Evolutionary conservation across 208 protist species (phyloP), one percentile per base, ranked within the genome.

Genomic region (Wallacemonas sp.): DNA sequence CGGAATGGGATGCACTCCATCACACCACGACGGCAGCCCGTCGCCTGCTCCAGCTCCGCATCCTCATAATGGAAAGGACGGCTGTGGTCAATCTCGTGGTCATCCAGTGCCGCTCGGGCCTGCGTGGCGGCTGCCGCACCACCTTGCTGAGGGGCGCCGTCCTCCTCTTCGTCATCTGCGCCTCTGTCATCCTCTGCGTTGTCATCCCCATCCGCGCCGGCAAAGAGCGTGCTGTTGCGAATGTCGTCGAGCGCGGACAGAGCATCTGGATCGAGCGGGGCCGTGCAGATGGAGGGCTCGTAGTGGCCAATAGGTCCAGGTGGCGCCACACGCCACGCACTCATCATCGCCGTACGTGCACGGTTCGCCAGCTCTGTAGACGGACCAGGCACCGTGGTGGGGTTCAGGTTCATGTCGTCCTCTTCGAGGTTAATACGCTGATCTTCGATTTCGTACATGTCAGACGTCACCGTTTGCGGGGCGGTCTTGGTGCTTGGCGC

Each of bases 1-100:
- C 64, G 66, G n/a, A 91, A 49, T 6, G 81, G 84, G 21, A 91
- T 54, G 38, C 58, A 63, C 26, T 69, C 39, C 72, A 86, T 75
- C n/a, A 86, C 49, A 8, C 4, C 22, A 22, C 66, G 63, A 19
- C 80, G 75, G 12, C 67, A 75, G 21, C 65, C 68, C 1, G 42
- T 55, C 3, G 80, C 80, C 54, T 86, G 64, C 9, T 77, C 62
- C 12, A 71, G 62, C 66, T 86, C 80, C 46, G 41, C 44, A 54
- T 86, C 80, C 19, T 83, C 46, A 55, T 77, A 82, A 68, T 59
- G 24, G 22, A 72, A 47, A 34, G 26, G 26, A 17, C 51, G 51
- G 34, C 46, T 44, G 12, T 47, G 21, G 49, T 56, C 63, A 26
- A 31, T 64, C 22, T 75, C 49, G 26, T 44, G 51, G 21, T 46